These are phyloP conservation scores for Spiraea crenata DNA, from an alignment of 331 rosid species.

Conservation along the genomic window DNA sequence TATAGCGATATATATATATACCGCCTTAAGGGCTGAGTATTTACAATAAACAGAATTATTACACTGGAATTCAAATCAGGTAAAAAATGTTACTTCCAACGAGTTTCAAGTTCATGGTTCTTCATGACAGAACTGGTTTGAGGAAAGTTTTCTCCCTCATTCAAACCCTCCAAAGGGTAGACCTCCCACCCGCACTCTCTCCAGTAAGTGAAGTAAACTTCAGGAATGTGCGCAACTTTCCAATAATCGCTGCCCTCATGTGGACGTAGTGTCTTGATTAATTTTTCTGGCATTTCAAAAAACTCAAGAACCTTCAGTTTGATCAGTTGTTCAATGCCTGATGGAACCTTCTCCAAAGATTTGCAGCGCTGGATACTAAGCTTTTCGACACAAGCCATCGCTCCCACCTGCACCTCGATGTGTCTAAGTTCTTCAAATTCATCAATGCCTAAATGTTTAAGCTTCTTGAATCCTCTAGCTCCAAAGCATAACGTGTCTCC, in stretches of 20 bases:
- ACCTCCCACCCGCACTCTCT: constrained; percentile 59
- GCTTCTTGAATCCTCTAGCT: constrained; percentile 38
- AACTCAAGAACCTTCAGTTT: constrained; percentile 43
- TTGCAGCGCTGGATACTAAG: constrained; percentile 45
- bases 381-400: constrained; percentile 50
- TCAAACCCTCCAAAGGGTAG: constrained; percentile 38
- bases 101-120: constrained; percentile 39
- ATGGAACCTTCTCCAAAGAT: constrained; percentile 41
- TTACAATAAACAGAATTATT: background rate
- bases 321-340: constrained; percentile 43
- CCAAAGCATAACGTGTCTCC: constrained; percentile 42
- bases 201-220: constrained; percentile 55
- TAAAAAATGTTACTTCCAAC: background rate
- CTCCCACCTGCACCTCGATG: constrained; percentile 38
- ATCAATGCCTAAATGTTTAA: constrained; percentile 42
- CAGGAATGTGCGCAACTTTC: constrained; percentile 47
- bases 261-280: constrained; percentile 39
- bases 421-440: constrained; percentile 38
- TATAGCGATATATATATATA: too few relatives aligned
- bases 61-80: background rate
- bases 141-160: constrained; percentile 36
- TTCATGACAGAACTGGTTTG: constrained; percentile 39
- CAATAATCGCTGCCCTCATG: constrained; percentile 38
- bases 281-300: constrained; percentile 49
- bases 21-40: too few relatives aligned